Base-by-base conservation (phyloP, 2,329 filamentous ascomycete species). In the Nemania serpens region DNA sequence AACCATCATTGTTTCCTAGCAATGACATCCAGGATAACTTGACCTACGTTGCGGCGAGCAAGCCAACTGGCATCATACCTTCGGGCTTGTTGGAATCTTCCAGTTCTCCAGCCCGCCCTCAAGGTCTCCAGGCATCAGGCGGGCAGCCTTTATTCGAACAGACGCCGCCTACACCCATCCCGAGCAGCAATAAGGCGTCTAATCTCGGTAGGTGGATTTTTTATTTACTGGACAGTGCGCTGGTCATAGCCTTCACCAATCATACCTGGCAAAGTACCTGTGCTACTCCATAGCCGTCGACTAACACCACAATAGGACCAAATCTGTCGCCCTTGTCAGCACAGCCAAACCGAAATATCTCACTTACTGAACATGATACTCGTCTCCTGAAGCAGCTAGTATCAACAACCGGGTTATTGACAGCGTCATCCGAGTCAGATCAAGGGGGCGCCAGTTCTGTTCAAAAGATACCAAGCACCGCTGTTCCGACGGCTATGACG, bases 191-290 rank as follows among this genome's bases (percentile, higher is more conserved):
- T 20, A 25, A 29, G 18, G 29, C 46, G 37, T 41, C 55, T 41
- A n/a, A 22, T 50, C 18, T 13, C 9, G 55, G 63, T 63, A 64
- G 47, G 63, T 48, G 18, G 10, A 39, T 42, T 18, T 42, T 18
- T 5, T 6, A 18, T 45, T 53, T 43, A 17, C 22, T 25, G 2
- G 5, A 22, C 3, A 53, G 36, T 47, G 12, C 29, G 11, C 15
- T 12, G 11, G 17, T 10, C 12, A 45, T 42, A 22, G 25, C 12
- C 25, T 25, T 25, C 17, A 7, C 34, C n/a, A 43, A 33, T 37
- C 37, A 4, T 37, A 22, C 20, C 15, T 36, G 4, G 17, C 34
- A 6, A 25, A 3, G 18, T 6, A 43, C 18, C 17, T 15, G 4
- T 7, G 7, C 17, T n/a, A 41, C 22, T 20, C 41, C 12, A 11